Evolutionary conservation across 2,329 filamentous ascomycete species (phyloP).

Genomic region (Aspergillus pseudoterreus): DNA sequence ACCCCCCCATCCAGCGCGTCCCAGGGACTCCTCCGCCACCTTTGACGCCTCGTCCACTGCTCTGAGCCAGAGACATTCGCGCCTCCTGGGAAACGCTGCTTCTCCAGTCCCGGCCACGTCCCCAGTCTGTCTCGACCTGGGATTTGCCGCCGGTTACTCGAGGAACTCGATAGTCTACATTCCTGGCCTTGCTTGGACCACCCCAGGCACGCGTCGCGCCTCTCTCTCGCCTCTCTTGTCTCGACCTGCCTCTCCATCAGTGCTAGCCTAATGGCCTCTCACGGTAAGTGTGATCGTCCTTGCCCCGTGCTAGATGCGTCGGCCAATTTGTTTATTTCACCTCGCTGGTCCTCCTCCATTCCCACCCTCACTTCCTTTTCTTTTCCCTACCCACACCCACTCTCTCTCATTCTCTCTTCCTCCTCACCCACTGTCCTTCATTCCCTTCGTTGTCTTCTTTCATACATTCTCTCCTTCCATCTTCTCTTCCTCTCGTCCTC

Average conservation of each 20-base stretch:
- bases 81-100: constrained; percentile 16
- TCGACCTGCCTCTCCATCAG: constrained; percentile 14
- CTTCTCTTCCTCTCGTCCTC: constrained; percentile 4
- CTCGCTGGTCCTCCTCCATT: constrained; percentile 32
- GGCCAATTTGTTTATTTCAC: constrained; percentile 39
- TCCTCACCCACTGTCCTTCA: constrained; percentile 17
- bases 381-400: constrained; percentile 16
- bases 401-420: neutral
- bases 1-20: neutral
- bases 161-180: constrained; percentile 38
- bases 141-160: constrained; percentile 29
- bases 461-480: constrained; percentile 8
- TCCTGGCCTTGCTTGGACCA: constrained; percentile 38
- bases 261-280: constrained; percentile 33
- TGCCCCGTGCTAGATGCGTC: constrained; percentile 24
- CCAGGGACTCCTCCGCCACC: constrained; percentile 1
- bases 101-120: constrained; percentile 2
- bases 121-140: constrained; percentile 4
- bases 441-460: constrained; percentile 12
- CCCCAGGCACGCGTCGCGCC: constrained; percentile 37
- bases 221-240: constrained; percentile 16
- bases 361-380: constrained; percentile 27
- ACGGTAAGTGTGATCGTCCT: constrained; percentile 35
- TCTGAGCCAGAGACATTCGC: constrained; percentile 19
- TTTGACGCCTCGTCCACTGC: constrained; percentile 4